Conservation (phyloP, 2,329 filamentous ascomycete species). For the Paecilomyces dactylethromorphus region DNA sequence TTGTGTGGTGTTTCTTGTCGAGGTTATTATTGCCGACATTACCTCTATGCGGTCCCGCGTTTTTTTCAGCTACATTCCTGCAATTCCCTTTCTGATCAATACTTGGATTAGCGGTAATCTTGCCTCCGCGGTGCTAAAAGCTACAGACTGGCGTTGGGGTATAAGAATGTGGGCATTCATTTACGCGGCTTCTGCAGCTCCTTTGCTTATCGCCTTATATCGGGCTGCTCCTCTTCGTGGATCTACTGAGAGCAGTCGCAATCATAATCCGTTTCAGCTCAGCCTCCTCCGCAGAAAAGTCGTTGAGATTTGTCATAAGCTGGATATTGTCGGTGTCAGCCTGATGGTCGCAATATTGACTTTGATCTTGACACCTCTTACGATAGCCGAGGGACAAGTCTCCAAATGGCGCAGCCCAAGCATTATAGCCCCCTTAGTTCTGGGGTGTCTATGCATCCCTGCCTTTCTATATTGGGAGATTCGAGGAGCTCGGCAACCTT, state of each 20-base stretch:
- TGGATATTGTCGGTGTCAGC: slow-evolving; percentile 49
- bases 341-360: slow-evolving; percentile 47
- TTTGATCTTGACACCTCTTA: slow-evolving; percentile 52
- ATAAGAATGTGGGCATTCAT: slow-evolving; percentile 60
- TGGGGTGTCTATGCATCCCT: slow-evolving; percentile 46
- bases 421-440: slow-evolving; percentile 45
- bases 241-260: background rate
- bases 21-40: slow-evolving; percentile 59
- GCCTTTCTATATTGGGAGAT: slow-evolving; percentile 51
- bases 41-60: slow-evolving; percentile 58
- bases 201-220: slow-evolving; percentile 48
- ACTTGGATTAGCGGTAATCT: slow-evolving; percentile 59
- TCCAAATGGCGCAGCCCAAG: slow-evolving; percentile 46
- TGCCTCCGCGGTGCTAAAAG: slow-evolving; percentile 42
- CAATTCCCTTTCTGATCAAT: slow-evolving; percentile 54
- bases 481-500: background rate
- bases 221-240: slow-evolving; percentile 39
- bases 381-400: slow-evolving; percentile 46
- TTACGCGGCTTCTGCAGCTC: slow-evolving; percentile 49
- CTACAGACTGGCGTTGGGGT: slow-evolving; percentile 55
- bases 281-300: slow-evolving; percentile 32
- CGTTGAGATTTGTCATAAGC: slow-evolving; percentile 48
- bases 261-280: slow-evolving; percentile 34
- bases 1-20: slow-evolving; percentile 53
- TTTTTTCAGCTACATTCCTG: slow-evolving; percentile 60